Evolutionary conservation across 805 yeast species (phyloP).

Genomic region (Yarrowia osloensis): DNA sequence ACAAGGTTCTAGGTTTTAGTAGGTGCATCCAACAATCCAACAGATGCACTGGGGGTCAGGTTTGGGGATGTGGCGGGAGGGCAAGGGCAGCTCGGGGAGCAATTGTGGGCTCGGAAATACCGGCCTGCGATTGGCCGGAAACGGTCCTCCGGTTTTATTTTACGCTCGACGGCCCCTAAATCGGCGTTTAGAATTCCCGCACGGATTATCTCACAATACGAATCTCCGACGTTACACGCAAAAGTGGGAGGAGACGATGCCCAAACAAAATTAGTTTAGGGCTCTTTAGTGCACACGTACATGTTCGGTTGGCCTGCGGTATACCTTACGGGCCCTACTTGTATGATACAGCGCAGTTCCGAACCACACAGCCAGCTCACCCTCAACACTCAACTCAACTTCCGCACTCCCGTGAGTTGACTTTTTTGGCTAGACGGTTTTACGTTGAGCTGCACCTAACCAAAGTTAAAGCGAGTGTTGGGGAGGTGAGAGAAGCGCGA

Average conservation of each 20-base stretch:
- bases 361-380: too few species aligned
- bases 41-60: conserved; percentile 21
- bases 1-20: conserved; percentile 30
- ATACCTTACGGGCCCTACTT: too few species aligned
- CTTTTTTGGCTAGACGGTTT: conserved; percentile 1
- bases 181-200: neutral
- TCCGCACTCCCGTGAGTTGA: conserved; percentile 27
- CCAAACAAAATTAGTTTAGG: neutral
- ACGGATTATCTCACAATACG: neutral
- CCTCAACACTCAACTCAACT: conserved; percentile 20
- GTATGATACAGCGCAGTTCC: too few species aligned
- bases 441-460: conserved; percentile 23
- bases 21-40: conserved; percentile 28
- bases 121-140: neutral
- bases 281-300: too few species aligned
- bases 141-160: neutral
- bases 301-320: too few species aligned
- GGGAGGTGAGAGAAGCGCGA: neutral
- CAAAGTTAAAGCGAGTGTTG: conserved; percentile 17
- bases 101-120: neutral
- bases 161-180: neutral
- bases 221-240: neutral
- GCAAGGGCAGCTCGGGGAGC: neutral
- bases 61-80: conserved; percentile 1
- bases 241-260: neutral